A percentile compares a stretch with the other conserved stretches of the same genome.
Conservation (phyloP, 768 basidiomycete species). For the Pleurotus sapidus region DNA sequence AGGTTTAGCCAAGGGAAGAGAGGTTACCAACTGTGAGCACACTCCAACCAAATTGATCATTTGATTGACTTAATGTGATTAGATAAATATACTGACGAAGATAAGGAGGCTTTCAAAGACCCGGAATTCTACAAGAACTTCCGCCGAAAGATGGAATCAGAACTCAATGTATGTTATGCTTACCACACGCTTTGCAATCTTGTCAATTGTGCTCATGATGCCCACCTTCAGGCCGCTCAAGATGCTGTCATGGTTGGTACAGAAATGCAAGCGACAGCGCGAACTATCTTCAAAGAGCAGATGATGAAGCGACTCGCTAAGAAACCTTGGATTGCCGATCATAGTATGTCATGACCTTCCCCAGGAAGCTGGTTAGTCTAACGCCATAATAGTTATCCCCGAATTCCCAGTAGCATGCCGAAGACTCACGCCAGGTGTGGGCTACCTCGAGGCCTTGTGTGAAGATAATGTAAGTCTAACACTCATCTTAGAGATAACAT, state of each 20-base stretch:
- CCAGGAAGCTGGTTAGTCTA: neutral
- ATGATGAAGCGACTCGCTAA: constrained; percentile 51
- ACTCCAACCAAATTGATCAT: neutral
- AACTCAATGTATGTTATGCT: constrained; percentile 41
- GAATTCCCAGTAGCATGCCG: constrained; percentile 58
- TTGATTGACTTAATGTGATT: constrained; percentile 1
- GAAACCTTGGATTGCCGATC: constrained; percentile 60
- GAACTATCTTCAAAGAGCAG: constrained; percentile 32
- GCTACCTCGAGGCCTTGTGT: constrained; percentile 64
- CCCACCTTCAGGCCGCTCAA: constrained; percentile 30
- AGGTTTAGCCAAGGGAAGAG: constrained; percentile 33
- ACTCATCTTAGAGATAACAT: neutral
- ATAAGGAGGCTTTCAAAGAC: constrained; percentile 48
- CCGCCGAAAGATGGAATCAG: constrained; percentile 42
- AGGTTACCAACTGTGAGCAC: constrained; percentile 41
- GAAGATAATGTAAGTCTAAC: constrained; percentile 48
- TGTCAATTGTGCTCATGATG: neutral
- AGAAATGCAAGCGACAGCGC: constrained; percentile 32
- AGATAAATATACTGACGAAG: constrained; percentile 51
- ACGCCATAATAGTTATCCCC: constrained; percentile 44
- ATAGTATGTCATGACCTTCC: constrained; percentile 29
- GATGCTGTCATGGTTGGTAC: constrained; percentile 38
- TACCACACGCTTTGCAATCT: too few relatives aligned
- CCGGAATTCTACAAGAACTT: constrained; percentile 45
- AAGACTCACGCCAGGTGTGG: constrained; percentile 65